phyloP scores from a whole-genome alignment of 164 flowering plant genomes.

The Piper longum region DNA sequence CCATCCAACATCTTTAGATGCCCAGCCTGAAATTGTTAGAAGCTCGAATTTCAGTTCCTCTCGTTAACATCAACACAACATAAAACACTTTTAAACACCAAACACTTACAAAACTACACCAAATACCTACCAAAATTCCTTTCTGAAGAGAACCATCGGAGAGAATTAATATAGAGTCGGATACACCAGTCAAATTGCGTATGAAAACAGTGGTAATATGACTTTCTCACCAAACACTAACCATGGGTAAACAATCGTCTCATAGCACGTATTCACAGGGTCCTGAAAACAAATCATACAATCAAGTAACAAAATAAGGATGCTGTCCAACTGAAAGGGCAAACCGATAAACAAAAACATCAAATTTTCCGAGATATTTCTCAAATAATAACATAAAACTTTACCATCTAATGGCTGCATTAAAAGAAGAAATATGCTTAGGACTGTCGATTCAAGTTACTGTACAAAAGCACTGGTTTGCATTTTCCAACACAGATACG shows the following conservation, averaged over 20 bases:
- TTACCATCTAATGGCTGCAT: no score
- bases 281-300: conserved; percentile 35
- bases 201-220: conserved; percentile 76
- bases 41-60: not conserved
- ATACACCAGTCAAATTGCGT: conserved; percentile 93
- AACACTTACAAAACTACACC: not conserved
- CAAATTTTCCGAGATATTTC: no score
- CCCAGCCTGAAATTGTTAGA: conserved; percentile 35
- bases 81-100: not conserved
- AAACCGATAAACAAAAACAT: not conserved
- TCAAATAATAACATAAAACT: no score
- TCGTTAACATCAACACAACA: no score
- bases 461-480: no score
- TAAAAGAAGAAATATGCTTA: no score
- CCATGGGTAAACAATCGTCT: conserved; percentile 93
- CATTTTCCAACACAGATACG: no score
- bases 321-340: not conserved
- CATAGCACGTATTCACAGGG: conserved; percentile 89
- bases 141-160: conserved; percentile 66
- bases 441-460: no score
- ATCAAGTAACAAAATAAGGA: no score
- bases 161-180: conserved; percentile 83
- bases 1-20: conserved; percentile 87
- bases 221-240: conserved; percentile 93
- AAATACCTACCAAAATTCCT: conserved; percentile 47